Percentiles rank a stretch among this genome's conserved stretches.
These are phyloP conservation scores for Claviceps arundinis DNA, from an alignment of 2,329 filamentous ascomycete genomes.

Conservation along the genomic window DNA sequence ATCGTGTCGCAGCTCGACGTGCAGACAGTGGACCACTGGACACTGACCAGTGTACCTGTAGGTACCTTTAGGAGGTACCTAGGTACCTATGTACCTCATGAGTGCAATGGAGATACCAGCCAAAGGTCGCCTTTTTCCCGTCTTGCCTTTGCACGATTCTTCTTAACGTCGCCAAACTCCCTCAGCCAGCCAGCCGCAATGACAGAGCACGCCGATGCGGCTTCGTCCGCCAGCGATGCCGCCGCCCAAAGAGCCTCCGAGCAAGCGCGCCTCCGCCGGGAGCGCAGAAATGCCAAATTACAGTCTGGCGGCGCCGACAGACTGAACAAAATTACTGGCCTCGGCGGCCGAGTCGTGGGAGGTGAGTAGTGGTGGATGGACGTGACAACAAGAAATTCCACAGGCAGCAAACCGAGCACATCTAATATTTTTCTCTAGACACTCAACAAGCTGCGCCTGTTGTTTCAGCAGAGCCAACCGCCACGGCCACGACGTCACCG, in stretches of 20 bases:
- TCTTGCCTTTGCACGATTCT: background rate
- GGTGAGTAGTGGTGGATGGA: constrained; percentile 12
- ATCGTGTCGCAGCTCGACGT: too few species aligned
- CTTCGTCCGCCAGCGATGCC: constrained; percentile 22
- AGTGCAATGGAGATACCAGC: too few species aligned
- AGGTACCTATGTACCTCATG: too few species aligned
- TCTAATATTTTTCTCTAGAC: background rate
- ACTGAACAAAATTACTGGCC: constrained; percentile 61
- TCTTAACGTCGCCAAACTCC: background rate
- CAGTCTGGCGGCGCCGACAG: constrained; percentile 55
- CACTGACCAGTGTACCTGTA: too few species aligned
- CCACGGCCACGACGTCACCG: background rate
- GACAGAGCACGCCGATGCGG: constrained; percentile 21
- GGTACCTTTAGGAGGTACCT: too few species aligned
- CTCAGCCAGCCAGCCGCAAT: constrained; percentile 14
- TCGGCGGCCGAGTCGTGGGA: constrained; percentile 34
- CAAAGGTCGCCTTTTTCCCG: too few species aligned
- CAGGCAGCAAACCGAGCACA: background rate
- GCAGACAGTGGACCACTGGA: too few species aligned
- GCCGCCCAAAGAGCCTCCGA: constrained; percentile 40
- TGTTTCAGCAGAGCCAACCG: background rate
- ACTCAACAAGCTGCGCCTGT: constrained; percentile 4
- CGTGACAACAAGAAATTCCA: background rate
- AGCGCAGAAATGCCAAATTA: constrained; percentile 69
- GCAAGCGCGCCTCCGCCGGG: constrained; percentile 63